phyloP scores from a whole-genome alignment of 2,329 filamentous ascomycete species.

The Phialophora chinensis region DNA sequence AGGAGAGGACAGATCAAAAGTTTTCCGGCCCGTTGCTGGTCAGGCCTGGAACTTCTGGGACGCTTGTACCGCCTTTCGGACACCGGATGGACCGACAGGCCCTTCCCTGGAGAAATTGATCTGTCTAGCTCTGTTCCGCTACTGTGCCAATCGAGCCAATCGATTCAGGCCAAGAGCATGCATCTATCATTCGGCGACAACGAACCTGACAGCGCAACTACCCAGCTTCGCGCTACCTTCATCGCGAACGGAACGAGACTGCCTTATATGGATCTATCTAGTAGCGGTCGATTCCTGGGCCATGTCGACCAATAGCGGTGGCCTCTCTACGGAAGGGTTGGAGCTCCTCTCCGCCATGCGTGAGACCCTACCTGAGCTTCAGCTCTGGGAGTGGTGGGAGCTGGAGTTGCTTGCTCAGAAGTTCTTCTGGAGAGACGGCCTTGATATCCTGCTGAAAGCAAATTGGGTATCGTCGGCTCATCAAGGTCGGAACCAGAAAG shows the following conservation, averaged over 20 bases:
- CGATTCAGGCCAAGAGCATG: conserved; percentile 1
- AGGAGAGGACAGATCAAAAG: background rate
- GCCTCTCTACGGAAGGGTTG: background rate
- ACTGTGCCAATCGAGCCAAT: conserved; percentile 10
- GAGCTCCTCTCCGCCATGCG: background rate
- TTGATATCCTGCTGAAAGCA: background rate
- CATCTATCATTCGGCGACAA: conserved; percentile 14
- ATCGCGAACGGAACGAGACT: conserved; percentile 8
- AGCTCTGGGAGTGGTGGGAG: conserved; percentile 14
- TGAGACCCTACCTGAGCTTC: background rate
- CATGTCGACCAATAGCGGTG: background rate
- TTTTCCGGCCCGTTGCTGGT: conserved; percentile 3
- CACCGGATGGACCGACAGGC: background rate
- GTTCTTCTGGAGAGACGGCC: conserved; percentile 12
- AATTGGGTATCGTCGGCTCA: background rate
- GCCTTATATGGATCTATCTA: conserved; percentile 5
- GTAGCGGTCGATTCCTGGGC: conserved; percentile 7
- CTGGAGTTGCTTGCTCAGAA: conserved; percentile 9
- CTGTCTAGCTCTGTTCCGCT: conserved; percentile 14
- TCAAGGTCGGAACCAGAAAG: background rate
- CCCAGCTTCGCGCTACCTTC: background rate
- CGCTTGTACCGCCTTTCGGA: conserved; percentile 9
- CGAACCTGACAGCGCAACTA: conserved; percentile 6
- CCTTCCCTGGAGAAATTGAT: conserved; percentile 9
- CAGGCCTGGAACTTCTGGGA: conserved; percentile 14